Conservation (phyloP, 164 flowering plant genomes). For the Stephania yunnanensis region DNA sequence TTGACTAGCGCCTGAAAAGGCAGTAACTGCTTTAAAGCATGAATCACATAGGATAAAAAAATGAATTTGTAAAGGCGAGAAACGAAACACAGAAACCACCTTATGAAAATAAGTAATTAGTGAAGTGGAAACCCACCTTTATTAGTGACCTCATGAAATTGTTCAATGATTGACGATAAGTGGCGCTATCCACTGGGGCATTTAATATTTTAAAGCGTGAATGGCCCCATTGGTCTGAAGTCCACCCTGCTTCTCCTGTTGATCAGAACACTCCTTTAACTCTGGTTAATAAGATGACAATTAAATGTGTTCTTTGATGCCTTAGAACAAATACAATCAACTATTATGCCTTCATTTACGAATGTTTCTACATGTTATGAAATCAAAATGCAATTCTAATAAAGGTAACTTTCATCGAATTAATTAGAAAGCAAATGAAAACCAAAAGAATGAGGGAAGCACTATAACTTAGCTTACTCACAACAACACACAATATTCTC, state of each 20-base stretch:
- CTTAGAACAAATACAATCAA: background rate
- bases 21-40: background rate
- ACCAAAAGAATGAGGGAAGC: background rate
- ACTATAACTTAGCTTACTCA: background rate
- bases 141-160: conserved; percentile 85
- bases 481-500: background rate
- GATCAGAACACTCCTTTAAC: conserved; percentile 17
- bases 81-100: background rate
- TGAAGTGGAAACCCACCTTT: conserved; percentile 45
- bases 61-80: background rate
- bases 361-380: background rate
- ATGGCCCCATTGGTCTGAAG: conserved; percentile 92
- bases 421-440: no score
- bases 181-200: conserved; percentile 51
- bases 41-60: background rate
- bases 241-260: conserved; percentile 95
- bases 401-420: no score
- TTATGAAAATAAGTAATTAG: background rate
- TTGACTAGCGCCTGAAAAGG: background rate
- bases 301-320: background rate
- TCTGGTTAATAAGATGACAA: conserved; percentile 14
- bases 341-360: background rate
- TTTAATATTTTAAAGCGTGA: conserved; percentile 50
- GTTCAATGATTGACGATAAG: conserved; percentile 62
- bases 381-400: background rate